Conservation (phyloP, 257 asterid genomes). For the Orobanche coerulescens region DNA sequence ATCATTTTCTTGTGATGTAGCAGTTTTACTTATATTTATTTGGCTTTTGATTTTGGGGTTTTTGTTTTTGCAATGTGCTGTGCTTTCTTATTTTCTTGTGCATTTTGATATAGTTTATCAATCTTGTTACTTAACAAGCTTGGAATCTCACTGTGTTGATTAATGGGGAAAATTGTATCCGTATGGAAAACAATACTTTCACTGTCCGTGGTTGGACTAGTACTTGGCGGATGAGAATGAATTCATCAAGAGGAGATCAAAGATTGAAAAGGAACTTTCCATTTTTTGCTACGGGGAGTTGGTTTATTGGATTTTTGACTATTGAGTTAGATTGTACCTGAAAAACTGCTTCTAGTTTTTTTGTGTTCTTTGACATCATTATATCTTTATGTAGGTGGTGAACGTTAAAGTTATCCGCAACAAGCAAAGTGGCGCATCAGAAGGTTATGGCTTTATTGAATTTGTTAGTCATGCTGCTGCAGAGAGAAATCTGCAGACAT, state of each 20-base stretch:
- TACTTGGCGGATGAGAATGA: too few relatives aligned
- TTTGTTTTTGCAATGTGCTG: neutral
- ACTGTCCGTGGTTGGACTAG: neutral
- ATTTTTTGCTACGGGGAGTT: neutral
- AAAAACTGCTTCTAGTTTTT: neutral
- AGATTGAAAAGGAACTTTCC: neutral
- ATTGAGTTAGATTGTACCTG: neutral
- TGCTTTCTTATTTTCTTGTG: neutral
- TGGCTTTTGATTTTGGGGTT: neutral
- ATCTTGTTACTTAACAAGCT: neutral
- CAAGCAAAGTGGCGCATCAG: constrained; percentile 71
- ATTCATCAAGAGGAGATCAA: too few relatives aligned
- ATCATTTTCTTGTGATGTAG: neutral
- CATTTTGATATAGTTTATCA: neutral
- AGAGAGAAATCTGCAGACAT: constrained; percentile 57
- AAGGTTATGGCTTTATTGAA: constrained; percentile 88
- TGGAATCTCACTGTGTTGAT: neutral
- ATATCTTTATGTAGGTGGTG: constrained; percentile 40
- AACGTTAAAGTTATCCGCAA: constrained; percentile 75
- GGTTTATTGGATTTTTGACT: neutral
- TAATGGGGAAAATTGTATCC: neutral
- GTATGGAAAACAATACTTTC: too few relatives aligned
- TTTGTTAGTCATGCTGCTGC: constrained; percentile 85
- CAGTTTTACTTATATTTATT: neutral
- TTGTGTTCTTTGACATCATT: neutral